phyloP scores from a whole-genome alignment of 2,329 filamentous ascomycete species.

The Coniochaeta sp. region DNA sequence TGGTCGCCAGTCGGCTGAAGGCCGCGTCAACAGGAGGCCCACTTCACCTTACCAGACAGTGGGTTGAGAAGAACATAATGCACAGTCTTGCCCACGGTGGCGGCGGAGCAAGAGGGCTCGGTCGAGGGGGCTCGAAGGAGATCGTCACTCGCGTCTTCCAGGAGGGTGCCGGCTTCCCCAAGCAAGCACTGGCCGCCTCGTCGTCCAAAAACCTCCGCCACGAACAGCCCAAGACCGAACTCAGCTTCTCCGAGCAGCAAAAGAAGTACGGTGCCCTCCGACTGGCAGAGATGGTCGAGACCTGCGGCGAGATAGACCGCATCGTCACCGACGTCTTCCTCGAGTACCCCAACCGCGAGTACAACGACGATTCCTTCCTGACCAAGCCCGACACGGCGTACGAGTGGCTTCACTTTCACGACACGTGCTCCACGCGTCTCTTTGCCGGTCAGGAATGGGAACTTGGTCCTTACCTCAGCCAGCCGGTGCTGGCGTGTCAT shows the following conservation, averaged over 20 bases:
- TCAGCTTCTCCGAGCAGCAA: slow-evolving; percentile 64
- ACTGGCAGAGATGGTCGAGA: slow-evolving; percentile 68
- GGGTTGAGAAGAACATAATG: slow-evolving; percentile 67
- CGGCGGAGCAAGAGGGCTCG: slow-evolving; percentile 62
- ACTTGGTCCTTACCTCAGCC: slow-evolving; percentile 75
- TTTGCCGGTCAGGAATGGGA: slow-evolving; percentile 91
- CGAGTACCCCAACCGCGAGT: slow-evolving; percentile 78
- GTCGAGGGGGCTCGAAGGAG: slow-evolving; percentile 64
- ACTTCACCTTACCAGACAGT: slow-evolving; percentile 58
- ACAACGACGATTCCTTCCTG: slow-evolving; percentile 86
- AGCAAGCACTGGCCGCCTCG: slow-evolving; percentile 25
- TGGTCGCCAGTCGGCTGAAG: slow-evolving; percentile 68
- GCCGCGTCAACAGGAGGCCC: slow-evolving; percentile 33
- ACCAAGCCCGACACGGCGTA: slow-evolving; percentile 83
- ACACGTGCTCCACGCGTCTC: slow-evolving; percentile 69
- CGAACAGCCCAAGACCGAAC: slow-evolving; percentile 49
- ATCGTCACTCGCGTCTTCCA: slow-evolving; percentile 73
- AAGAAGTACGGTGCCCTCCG: slow-evolving; percentile 68
- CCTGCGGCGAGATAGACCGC: slow-evolving; percentile 69
- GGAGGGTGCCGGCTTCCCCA: slow-evolving; percentile 71
- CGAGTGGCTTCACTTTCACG: slow-evolving; percentile 95
- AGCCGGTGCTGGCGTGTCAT: slow-evolving; percentile 84
- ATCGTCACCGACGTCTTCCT: slow-evolving; percentile 79
- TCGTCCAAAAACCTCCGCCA: slow-evolving; percentile 35
- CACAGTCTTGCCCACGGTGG: slow-evolving; percentile 62